Evolutionary conservation across 345 rosid genomes (phyloP).

Genomic region (Moringa oleifera): DNA sequence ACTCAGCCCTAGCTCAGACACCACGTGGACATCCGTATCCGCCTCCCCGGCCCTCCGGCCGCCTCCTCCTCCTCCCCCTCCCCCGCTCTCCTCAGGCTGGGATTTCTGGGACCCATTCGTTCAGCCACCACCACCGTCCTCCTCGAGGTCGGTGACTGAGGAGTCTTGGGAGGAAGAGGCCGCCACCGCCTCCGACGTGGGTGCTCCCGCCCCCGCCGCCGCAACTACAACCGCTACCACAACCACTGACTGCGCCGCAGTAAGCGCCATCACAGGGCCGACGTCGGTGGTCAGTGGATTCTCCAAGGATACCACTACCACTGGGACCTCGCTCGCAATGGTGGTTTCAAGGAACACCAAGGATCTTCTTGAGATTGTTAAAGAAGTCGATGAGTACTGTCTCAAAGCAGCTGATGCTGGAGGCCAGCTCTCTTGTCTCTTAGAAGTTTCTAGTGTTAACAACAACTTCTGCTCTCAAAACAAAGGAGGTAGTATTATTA

Average conservation of each 20-base stretch:
- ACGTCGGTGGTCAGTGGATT: conserved; percentile 56
- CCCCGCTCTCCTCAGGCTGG: conserved; percentile 65
- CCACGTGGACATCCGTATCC: conserved; percentile 75
- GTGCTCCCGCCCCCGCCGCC: conserved; percentile 20
- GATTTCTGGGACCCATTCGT: conserved; percentile 93
- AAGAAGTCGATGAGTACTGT: conserved; percentile 92
- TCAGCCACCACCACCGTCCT: conserved; percentile 25
- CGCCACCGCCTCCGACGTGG: conserved; percentile 34
- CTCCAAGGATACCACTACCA: conserved; percentile 52
- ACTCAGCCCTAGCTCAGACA: conserved; percentile 69
- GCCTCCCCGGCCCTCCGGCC: conserved; percentile 42
- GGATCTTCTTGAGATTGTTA: conserved; percentile 78
- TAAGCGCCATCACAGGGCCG: conserved; percentile 38
- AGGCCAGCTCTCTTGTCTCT: conserved; percentile 47
- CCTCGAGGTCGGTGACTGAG: conserved; percentile 46
- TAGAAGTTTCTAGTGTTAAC: conserved; percentile 56
- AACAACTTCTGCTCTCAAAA: conserved; percentile 33
- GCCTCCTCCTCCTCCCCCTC: conserved; percentile 71
- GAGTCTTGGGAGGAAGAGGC: conserved; percentile 74
- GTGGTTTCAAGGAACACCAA: conserved; percentile 78
- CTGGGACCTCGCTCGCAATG: conserved; percentile 68
- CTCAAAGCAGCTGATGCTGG: conserved; percentile 80
- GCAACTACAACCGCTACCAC: conserved; percentile 21
- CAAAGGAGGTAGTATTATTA: conserved; percentile 45
- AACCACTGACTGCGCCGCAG: conserved; percentile 19